A percentile compares a stretch with the other conserved stretches of the same genome.
phyloP scores from a whole-genome alignment of 805 yeast species.

The Ogataea siamensis region DNA sequence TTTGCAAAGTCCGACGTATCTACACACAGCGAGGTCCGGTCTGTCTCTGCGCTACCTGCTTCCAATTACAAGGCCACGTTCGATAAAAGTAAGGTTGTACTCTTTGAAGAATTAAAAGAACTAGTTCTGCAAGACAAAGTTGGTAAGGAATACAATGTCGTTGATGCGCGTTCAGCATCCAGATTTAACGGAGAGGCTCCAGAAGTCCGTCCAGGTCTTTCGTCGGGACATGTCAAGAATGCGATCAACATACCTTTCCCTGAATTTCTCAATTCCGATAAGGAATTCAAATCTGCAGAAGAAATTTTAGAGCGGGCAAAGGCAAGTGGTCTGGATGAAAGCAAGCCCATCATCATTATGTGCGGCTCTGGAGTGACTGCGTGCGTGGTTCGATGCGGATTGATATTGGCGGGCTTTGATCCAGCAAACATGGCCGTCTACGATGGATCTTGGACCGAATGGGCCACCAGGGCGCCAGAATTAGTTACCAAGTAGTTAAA shows the following conservation, averaged over 20 bases:
- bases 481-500: constrained; percentile 44
- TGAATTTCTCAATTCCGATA: constrained; percentile 52
- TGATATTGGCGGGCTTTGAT: constrained; percentile 51
- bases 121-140: constrained; percentile 51
- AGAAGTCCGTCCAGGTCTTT: constrained; percentile 85
- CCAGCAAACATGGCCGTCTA: constrained; percentile 53
- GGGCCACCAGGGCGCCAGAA: constrained; percentile 74
- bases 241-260: constrained; percentile 74
- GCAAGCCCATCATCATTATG: constrained; percentile 75
- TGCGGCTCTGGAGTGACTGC: constrained; percentile 99
- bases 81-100: constrained; percentile 51
- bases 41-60: constrained; percentile 19
- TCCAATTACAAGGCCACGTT: constrained; percentile 38
- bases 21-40: not conserved
- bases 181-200: constrained; percentile 78
- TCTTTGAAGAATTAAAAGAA: constrained; percentile 62
- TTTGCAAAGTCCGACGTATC: constrained; percentile 40
- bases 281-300: constrained; percentile 44
- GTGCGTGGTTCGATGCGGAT: constrained; percentile 75
- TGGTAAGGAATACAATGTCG: constrained; percentile 47
- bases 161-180: constrained; percentile 79
- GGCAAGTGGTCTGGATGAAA: constrained; percentile 36
- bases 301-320: constrained; percentile 49
- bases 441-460: constrained; percentile 91
- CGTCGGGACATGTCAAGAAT: constrained; percentile 89